These are phyloP conservation scores for Ogataea saltuana DNA, from an alignment of 805 yeast genomes.

Conservation along the genomic window DNA sequence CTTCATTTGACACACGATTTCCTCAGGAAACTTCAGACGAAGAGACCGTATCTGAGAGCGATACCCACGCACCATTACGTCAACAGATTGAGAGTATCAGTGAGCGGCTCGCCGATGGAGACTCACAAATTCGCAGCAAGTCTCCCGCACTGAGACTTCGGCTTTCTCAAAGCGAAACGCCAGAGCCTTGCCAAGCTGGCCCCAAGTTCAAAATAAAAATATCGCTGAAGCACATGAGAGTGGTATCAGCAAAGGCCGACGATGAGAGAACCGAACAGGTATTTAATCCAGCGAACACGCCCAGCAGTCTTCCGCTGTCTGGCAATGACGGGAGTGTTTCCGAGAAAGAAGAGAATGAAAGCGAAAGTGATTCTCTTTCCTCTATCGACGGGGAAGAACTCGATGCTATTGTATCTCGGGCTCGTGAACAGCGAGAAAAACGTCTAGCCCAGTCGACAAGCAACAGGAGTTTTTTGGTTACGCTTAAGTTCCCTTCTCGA, in stretches of 20 bases:
- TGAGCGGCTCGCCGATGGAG: not conserved
- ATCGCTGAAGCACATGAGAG: slow-evolving; percentile 11
- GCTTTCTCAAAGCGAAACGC: not conserved
- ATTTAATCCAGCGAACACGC: no score
- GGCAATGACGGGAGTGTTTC: not conserved
- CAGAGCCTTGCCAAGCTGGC: not conserved
- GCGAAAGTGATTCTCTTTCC: slow-evolving; percentile 13
- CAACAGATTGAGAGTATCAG: no score
- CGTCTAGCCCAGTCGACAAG: not conserved
- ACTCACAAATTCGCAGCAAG: not conserved
- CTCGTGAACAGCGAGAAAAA: slow-evolving; percentile 13
- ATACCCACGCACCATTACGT: no score
- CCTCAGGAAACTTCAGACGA: no score
- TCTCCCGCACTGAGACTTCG: slow-evolving; percentile 1
- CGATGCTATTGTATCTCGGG: slow-evolving; percentile 19
- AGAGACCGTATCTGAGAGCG: no score
- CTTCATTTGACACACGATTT: no score
- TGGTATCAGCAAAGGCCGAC: not conserved
- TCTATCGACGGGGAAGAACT: slow-evolving; percentile 15
- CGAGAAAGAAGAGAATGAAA: no score
- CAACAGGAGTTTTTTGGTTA: slow-evolving; percentile 10
- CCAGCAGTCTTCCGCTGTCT: no score
- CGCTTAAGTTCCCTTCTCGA: slow-evolving; percentile 12
- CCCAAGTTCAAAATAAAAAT: slow-evolving; percentile 14
- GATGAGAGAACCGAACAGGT: no score